Base-by-base conservation (phyloP, 306 rosid species). In the Elaeagnus macrophylla region DNA sequence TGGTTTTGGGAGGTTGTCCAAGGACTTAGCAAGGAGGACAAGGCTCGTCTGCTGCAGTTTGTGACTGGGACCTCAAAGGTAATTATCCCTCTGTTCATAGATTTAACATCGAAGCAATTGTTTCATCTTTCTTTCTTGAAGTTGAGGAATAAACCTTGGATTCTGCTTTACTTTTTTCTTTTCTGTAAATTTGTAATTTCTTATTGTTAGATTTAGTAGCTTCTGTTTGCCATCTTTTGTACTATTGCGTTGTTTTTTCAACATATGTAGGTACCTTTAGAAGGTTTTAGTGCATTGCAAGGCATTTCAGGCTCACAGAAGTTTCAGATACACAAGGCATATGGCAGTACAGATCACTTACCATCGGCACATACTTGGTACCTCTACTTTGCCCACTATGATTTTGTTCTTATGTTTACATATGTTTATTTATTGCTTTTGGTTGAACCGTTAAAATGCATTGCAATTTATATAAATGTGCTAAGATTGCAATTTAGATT, bases 331-430 rank as follows among this genome's bases (percentile, higher is more conserved):
- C 99, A 93, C 81, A 93, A 82, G 67, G 99, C 99, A 9, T 93
- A 93, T 45, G 99, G 99, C 56, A 93, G 99, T 67, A 81, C 86
- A 35, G 79, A 84, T 60, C 99, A 93, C 76, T 81, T 93, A 75
- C 99, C 99, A 42, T 93, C 99, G 67, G 99, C 99, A 59, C 99
- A 93, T 68, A 93, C 99, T 41, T 93, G 99, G 99, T 93, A 88
- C 9, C 19, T 25, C 39, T 38, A 25, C 32, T 51, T 46, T n/a
- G 45, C 17, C 40, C 32, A n/a, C 9, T 36, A 18, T 15, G 17
- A 51, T 41, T 46, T 18, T 19, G 41, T 13, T 7, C 3, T 2
- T 10, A 3, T 25, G 19, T 35, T 15, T 10, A 9, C 6, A 16
- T 49, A 11, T 17, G 2, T 7, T 19, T 18, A 12, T 19, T n/a